Evolutionary conservation across 495 filamentous ascomycete species (phyloP).

Genomic region (Xylaria intraflava): DNA sequence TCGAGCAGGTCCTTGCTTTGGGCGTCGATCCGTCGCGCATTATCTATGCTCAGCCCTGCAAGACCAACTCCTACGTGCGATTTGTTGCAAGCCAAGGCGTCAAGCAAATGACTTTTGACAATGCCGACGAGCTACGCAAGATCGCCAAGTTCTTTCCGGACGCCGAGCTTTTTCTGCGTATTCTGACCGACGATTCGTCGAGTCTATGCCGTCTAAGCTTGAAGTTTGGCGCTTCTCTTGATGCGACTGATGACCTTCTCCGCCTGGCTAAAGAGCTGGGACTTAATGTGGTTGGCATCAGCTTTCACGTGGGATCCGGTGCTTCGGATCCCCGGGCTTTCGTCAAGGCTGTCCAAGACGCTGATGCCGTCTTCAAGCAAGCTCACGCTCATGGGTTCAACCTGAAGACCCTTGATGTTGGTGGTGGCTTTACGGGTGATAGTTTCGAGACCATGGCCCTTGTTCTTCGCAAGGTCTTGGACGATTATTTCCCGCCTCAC

Average conservation of each 20-base stretch:
- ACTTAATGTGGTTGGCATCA: slow-evolving; percentile 93
- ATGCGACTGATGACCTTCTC: slow-evolving; percentile 69
- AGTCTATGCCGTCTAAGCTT: slow-evolving; percentile 89
- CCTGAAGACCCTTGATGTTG: slow-evolving; percentile 85
- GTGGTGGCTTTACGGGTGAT: slow-evolving; percentile 83
- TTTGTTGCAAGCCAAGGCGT: slow-evolving; percentile 77
- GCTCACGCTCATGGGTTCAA: slow-evolving; percentile 69
- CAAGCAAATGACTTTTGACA: slow-evolving; percentile 99
- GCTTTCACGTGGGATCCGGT: slow-evolving; percentile 96
- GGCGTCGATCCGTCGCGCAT: slow-evolving; percentile 87
- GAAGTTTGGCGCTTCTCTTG: slow-evolving; percentile 91
- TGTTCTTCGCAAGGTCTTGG: slow-evolving; percentile 71
- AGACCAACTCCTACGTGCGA: slow-evolving; percentile 94
- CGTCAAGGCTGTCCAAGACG: slow-evolving; percentile 81
- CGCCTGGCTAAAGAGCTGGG: slow-evolving; percentile 76
- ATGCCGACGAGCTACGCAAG: slow-evolving; percentile 95
- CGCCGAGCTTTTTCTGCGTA: slow-evolving; percentile 87
- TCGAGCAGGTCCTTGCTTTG: slow-evolving; percentile 78
- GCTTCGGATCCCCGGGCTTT: slow-evolving; percentile 86
- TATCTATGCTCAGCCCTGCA: slow-evolving; percentile 99
- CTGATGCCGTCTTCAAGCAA: slow-evolving; percentile 83
- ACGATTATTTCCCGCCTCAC: slow-evolving; percentile 77
- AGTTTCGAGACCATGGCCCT: slow-evolving; percentile 86
- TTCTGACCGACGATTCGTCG: slow-evolving; percentile 91
- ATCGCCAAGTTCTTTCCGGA: slow-evolving; percentile 83